Percentiles rank a stretch among this genome's conserved stretches.
phyloP scores from a whole-genome alignment of 306 rosid species.

The Senna siamea region DNA sequence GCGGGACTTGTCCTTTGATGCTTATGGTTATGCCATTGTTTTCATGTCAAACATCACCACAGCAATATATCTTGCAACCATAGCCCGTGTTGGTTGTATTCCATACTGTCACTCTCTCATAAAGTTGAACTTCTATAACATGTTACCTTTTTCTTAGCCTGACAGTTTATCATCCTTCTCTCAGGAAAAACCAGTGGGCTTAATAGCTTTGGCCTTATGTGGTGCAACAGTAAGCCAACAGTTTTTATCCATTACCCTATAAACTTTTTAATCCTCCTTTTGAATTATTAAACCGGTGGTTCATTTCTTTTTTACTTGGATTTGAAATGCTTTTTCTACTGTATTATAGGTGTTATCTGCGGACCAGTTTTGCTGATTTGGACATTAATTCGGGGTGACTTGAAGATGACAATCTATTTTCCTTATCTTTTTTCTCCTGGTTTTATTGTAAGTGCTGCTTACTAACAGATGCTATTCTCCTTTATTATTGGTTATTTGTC shows the following conservation, averaged over 20 bases:
- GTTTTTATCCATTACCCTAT: conserved; percentile 31
- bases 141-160: conserved; percentile 34
- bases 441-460: conserved; percentile 57
- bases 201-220: conserved; percentile 91
- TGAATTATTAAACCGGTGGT: not conserved
- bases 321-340: conserved; percentile 6
- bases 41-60: conserved; percentile 80
- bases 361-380: conserved; percentile 67
- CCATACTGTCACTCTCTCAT: conserved; percentile 19
- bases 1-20: conserved; percentile 80
- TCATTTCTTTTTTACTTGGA: conserved; percentile 26
- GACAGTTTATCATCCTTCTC: conserved; percentile 23
- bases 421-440: conserved; percentile 71
- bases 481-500: conserved; percentile 5
- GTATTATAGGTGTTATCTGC: conserved; percentile 62
- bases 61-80: conserved; percentile 83
- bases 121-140: not conserved
- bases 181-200: conserved; percentile 87
- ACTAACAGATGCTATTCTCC: conserved; percentile 15
- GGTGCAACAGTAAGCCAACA: conserved; percentile 76
- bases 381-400: conserved; percentile 74
- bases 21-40: conserved; percentile 78
- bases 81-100: conserved; percentile 73
- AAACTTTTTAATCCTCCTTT: not conserved
- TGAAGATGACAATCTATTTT: conserved; percentile 64